Evolutionary conservation across 306 rosid genomes (phyloP).

Genomic region (Vigna hirtella): DNA sequence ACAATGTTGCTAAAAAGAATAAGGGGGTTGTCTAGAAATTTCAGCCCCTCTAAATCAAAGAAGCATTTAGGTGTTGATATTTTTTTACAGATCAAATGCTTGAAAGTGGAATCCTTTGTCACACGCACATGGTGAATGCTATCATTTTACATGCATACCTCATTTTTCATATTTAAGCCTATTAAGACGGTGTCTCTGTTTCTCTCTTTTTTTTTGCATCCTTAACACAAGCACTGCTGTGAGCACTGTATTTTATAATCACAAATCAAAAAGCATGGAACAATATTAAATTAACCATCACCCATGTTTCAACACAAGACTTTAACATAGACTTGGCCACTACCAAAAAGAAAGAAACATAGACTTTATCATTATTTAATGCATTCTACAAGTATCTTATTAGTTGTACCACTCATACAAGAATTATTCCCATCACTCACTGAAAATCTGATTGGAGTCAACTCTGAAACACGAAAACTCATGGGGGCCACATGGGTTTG

Average conservation of each 20-base stretch:
- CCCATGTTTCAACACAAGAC: background rate
- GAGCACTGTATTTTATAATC: background rate
- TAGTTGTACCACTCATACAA: conserved; percentile 1
- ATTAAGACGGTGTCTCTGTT: background rate
- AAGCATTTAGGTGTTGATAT: no score
- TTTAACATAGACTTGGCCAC: background rate
- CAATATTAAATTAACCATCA: background rate
- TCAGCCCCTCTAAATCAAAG: background rate
- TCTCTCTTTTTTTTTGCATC: background rate
- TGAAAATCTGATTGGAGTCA: conserved; percentile 10
- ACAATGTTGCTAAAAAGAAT: background rate
- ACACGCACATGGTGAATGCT: background rate
- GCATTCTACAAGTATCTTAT: background rate
- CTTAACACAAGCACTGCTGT: background rate
- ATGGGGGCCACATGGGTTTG: conserved; percentile 17
- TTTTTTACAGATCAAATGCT: background rate
- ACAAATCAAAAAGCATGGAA: background rate
- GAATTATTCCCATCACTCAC: conserved; percentile 11
- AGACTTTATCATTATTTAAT: background rate
- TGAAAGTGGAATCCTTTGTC: background rate
- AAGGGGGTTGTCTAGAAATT: background rate
- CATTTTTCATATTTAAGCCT: background rate
- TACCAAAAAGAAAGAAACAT: background rate
- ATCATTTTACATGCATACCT: background rate
- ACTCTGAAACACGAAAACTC: conserved; percentile 4